Conservation (phyloP, 169 alveolate species). For the Plasmodium inui region DNA sequence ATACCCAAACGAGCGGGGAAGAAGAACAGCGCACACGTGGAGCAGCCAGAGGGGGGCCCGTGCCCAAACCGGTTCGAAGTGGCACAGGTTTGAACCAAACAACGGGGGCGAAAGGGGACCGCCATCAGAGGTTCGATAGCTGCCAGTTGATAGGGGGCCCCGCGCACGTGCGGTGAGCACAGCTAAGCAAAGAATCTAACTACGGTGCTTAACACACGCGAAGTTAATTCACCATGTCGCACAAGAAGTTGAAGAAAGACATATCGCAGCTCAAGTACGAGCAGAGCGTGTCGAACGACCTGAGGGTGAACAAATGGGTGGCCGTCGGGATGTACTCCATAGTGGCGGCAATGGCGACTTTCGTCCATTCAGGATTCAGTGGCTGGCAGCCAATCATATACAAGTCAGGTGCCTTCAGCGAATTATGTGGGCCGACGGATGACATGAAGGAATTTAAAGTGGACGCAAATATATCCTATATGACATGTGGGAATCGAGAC, state of each 20-base stretch:
- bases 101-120: background rate
- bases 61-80: background rate
- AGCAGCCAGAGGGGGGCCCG: background rate
- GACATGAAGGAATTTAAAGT: constrained; percentile 13
- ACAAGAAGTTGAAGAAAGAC: background rate
- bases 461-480: constrained; percentile 13
- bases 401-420: constrained; percentile 68
- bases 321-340: constrained; percentile 21
- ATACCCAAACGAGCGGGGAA: background rate
- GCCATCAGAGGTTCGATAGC: background rate
- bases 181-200: no score
- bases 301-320: constrained; percentile 35
- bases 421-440: constrained; percentile 34
- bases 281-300: background rate
- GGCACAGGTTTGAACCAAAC: background rate
- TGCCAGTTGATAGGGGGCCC: background rate
- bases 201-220: no score
- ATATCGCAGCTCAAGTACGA: constrained; percentile 15
- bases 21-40: background rate
- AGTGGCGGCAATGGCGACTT: constrained; percentile 27
- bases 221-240: background rate
- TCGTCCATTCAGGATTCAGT: constrained; percentile 69
- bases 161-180: background rate
- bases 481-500: constrained; percentile 68
- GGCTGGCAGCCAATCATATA: constrained; percentile 73